phyloP scores from a whole-genome alignment of 805 yeast genomes.

The Lipomyces oligophaga region DNA sequence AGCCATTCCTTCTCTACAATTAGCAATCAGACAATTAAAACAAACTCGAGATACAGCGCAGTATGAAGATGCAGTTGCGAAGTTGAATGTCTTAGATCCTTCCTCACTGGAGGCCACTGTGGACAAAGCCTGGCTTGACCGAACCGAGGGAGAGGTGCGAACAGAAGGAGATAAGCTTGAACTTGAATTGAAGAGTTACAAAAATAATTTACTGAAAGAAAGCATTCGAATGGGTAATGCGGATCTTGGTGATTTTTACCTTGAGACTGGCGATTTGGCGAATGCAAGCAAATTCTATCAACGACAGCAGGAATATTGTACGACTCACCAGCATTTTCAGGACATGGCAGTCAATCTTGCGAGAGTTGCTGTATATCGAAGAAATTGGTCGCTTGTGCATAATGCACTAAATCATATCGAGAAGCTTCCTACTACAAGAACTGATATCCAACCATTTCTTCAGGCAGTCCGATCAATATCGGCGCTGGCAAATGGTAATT shows the following conservation, averaged over 20 bases:
- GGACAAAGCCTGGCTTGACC: constrained; percentile 20
- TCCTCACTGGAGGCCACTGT: constrained; percentile 3
- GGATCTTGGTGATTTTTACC: constrained; percentile 23
- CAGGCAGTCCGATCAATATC: constrained; percentile 14
- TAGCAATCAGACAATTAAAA: constrained; percentile 16
- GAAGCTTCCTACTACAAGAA: constrained; percentile 12
- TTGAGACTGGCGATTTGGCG: constrained; percentile 18
- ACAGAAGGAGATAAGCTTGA: constrained; percentile 18
- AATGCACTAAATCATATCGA: constrained; percentile 14
- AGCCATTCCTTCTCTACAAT: constrained; percentile 12
- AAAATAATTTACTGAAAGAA: constrained; percentile 26
- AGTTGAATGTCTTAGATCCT: constrained; percentile 5
- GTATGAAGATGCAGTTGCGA: constrained; percentile 18
- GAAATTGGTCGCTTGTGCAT: constrained; percentile 24
- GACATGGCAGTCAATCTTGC: constrained; percentile 24
- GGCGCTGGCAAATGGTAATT: constrained; percentile 10
- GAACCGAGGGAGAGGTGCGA: not conserved
- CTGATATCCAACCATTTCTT: constrained; percentile 11
- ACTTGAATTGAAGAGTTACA: constrained; percentile 25
- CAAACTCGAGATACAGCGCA: constrained; percentile 12
- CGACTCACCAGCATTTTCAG: constrained; percentile 24
- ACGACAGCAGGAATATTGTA: constrained; percentile 25
- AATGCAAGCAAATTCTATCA: constrained; percentile 16
- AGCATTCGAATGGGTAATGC: constrained; percentile 27
- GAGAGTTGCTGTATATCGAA: constrained; percentile 18